phyloP scores from a whole-genome alignment of 2,329 filamentous ascomycete genomes.

The Furcasterigmium sp. region DNA sequence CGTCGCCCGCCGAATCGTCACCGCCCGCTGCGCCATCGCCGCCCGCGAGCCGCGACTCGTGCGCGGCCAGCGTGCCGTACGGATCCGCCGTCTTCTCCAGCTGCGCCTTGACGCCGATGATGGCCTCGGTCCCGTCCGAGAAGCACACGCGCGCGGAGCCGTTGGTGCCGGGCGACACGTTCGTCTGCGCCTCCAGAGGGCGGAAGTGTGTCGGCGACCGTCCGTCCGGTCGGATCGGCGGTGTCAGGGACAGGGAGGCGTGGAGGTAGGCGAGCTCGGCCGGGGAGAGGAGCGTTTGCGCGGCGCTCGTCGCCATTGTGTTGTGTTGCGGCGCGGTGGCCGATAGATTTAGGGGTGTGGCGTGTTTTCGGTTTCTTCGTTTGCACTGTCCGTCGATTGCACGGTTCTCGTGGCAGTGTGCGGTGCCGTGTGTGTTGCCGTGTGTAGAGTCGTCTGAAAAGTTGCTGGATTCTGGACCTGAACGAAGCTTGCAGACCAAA shows the following conservation, averaged over 20 bases:
- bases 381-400: background rate
- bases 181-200: slow-evolving; percentile 82
- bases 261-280: slow-evolving; percentile 96
- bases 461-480: background rate
- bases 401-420: too few species aligned
- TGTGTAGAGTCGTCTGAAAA: slow-evolving; percentile 1
- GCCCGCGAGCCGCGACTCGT: slow-evolving; percentile 25
- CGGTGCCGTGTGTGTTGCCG: too few species aligned
- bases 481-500: background rate
- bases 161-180: slow-evolving; percentile 83
- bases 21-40: slow-evolving; percentile 18
- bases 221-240: slow-evolving; percentile 86
- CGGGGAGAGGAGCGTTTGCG: slow-evolving; percentile 77
- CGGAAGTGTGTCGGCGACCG: slow-evolving; percentile 82
- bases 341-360: background rate
- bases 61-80: slow-evolving; percentile 17
- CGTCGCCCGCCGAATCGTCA: slow-evolving; percentile 19
- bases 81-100: slow-evolving; percentile 63
- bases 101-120: slow-evolving; percentile 93
- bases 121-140: slow-evolving; percentile 89
- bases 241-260: slow-evolving; percentile 72
- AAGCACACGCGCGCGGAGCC: slow-evolving; percentile 93
- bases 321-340: background rate
- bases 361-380: background rate
- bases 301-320: slow-evolving; percentile 53